Evolutionary conservation across 805 yeast genomes (phyloP), one percentile per base, ranked within the genome.

Genomic region (Kodamaea leandrae): DNA sequence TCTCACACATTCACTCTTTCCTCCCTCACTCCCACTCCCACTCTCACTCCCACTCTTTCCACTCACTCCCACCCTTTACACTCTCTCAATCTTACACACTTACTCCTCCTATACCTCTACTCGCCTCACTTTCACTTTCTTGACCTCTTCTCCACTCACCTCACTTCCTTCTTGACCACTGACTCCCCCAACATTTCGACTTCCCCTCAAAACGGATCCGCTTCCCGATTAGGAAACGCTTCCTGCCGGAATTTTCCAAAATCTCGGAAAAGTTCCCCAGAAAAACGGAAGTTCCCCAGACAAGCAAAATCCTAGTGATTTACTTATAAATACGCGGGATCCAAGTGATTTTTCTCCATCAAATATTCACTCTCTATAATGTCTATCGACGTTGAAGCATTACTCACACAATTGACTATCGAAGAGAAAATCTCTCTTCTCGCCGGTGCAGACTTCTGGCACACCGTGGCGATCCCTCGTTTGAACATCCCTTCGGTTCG

Each of bases 391-490:
- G 53, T 65, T 30, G 70, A 64, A 7, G 25, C 41, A 13, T 44
- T 66, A 25, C 37, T 66, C 36, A 50, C 45, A 13, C 55, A 64
- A 39, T 55, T 66, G 37, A 65, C 68, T 13, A 49, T 64, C 32
- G 50, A 50, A 30, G 70, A 66, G 41, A 66, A 66, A 45, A 55
- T 66, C 47, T 55, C 66, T 3, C 57, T 66, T 21, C 56, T 66
- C 37, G 67, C 70, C 12, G 71, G 71, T 3, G 39, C 13, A 14
- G 51, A 48, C 28, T 43, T 41, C 39, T 48, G 51, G 51, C 51
- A 48, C 48, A 48, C 51, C 4, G 42, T 28, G 9, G 42, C 47
- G 13, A 43, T 48, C 14, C 41, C 39, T 10, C 32, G 60, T 12
- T 46, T 55, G 39, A 32, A 44, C 15, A 48, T 55, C 30, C 51